A percentile compares a stretch with the other conserved stretches of the same genome.
Conservation (phyloP, 2,329 filamentous ascomycete species). For the Tolypocladium inflatum region DNA sequence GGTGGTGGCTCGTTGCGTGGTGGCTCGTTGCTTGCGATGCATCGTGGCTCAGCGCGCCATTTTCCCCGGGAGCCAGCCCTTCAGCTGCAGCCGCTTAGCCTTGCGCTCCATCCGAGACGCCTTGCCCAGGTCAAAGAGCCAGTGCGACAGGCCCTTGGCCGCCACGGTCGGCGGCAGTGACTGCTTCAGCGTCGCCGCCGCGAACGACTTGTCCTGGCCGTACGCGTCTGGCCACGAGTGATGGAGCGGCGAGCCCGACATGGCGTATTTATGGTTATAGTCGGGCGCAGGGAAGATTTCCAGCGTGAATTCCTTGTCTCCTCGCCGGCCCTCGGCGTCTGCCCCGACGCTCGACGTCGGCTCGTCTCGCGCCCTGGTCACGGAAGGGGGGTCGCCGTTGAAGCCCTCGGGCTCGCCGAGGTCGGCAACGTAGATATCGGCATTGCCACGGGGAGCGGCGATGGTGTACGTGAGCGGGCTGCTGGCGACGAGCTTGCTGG, state of each 20-base stretch:
- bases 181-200: conserved; percentile 25
- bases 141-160: conserved; percentile 31
- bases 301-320: conserved; percentile 29
- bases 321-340: not conserved
- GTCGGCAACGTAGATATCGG: conserved; percentile 23
- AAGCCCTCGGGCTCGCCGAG: conserved; percentile 12
- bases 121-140: conserved; percentile 21
- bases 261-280: conserved; percentile 29
- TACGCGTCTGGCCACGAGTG: conserved; percentile 30
- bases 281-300: conserved; percentile 27
- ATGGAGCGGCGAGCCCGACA: conserved; percentile 25
- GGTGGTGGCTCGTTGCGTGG: not conserved
- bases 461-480: conserved; percentile 41
- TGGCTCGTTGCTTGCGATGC: not conserved
- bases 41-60: conserved; percentile 7
- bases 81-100: conserved; percentile 10
- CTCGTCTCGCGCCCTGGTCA: not conserved
- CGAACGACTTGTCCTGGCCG: conserved; percentile 22
- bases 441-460: conserved; percentile 15
- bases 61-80: conserved; percentile 13
- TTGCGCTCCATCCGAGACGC: conserved; percentile 2
- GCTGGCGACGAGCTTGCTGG: conserved; percentile 24
- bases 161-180: conserved; percentile 29
- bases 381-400: not conserved
- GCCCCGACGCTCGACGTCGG: not conserved